phyloP scores from a whole-genome alignment of 306 rosid genomes.

The Glycine soja region DNA sequence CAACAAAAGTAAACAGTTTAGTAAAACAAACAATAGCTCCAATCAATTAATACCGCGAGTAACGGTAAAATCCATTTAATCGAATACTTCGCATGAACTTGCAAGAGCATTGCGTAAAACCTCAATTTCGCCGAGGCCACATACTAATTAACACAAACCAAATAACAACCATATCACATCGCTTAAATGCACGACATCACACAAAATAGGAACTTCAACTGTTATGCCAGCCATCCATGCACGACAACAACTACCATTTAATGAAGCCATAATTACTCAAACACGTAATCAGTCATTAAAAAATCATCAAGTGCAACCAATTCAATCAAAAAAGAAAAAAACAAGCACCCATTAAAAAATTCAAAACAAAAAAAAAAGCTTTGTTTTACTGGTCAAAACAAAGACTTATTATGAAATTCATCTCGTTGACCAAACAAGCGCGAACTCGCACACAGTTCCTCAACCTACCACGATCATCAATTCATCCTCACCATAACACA shows the following conservation, averaged over 20 bases:
- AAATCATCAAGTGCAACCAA: background rate
- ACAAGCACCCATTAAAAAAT: background rate
- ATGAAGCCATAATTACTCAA: background rate
- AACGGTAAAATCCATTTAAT: constrained; percentile 26
- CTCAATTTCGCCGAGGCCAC: constrained; percentile 12
- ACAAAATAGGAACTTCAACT: constrained; percentile 13
- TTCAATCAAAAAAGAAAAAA: background rate
- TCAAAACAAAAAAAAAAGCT: background rate
- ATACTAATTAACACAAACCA: constrained; percentile 12
- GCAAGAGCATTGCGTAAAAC: background rate
- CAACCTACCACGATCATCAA: constrained; percentile 31
- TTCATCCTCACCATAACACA: constrained; percentile 17
- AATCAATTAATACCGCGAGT: constrained; percentile 22
- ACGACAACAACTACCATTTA: constrained; percentile 22
- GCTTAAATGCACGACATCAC: constrained; percentile 24
- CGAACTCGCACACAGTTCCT: background rate
- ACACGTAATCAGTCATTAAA: background rate
- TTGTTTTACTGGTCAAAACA: constrained; percentile 42
- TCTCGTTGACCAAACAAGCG: constrained; percentile 41
- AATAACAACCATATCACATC: background rate
- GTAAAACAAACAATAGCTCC: background rate
- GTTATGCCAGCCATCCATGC: constrained; percentile 5
- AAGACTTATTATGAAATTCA: background rate
- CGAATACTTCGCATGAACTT: constrained; percentile 13
- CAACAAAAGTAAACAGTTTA: background rate